Evolutionary conservation across 1,284 basidiomycete genomes (phyloP), one percentile per base, ranked within the genome.

Genomic region (Marasmius oreades): DNA sequence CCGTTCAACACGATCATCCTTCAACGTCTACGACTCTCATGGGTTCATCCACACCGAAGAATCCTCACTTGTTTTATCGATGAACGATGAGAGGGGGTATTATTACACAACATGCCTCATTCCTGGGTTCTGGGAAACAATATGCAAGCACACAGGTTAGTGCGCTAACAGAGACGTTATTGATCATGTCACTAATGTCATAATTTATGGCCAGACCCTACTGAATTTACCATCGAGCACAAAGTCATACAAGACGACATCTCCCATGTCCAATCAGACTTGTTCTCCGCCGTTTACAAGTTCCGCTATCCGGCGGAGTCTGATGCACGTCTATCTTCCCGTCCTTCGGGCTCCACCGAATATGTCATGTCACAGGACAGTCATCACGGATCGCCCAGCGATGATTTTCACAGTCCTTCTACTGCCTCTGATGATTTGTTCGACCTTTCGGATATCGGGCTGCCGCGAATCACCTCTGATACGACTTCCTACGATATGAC

Each of bases 81-180:
- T 70, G 2, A 59, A 69, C 14, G 62, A 70, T 5, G 67, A 66
- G 50, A 60, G 66, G 47, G 69, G 75, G 31, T 69, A 76, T 47
- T 63, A 86, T 24, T 86, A 88, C 69, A 78, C 74, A 57, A 84
- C 84, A 3, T 62, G 73, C 1, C 73, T 88, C 24, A 79, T 81
- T 3, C 86, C 86, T 6, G 73, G 71, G 47, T 86, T 78, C 63
- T 88, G 85, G 86, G 67, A 74, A 14, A 77, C 71, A 20, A 72
- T 88, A 50, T 77, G 77, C 52, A 68, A 75, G 58, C 76, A 77
- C 55, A n/a, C 11, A 6, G 39, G 61, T 74, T 62, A 81, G 86
- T 86, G 78, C 37, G 44, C 6, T 47, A 44, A 36, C 7, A 55
- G 18, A 6, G 31, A 52, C 50, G 16, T 20, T 23, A 36, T 55